Conservation (phyloP, 805 yeast genomes). For the Limtongia smithiae region DNA sequence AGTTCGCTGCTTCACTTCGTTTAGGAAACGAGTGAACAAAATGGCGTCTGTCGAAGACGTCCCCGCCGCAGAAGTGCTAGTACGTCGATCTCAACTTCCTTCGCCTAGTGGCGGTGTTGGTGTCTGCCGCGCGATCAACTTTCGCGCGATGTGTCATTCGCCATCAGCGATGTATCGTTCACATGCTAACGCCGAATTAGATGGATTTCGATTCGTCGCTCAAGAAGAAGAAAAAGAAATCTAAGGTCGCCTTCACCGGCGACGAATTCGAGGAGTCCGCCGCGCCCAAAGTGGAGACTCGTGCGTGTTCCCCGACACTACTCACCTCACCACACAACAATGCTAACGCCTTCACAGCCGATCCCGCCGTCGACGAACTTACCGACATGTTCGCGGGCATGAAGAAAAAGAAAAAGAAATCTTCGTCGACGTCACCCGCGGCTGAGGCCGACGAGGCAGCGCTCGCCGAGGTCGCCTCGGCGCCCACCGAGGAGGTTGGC, state of each 20-base stretch:
- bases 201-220: conserved; percentile 27
- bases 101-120: no score
- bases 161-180: no score
- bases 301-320: conserved; percentile 1
- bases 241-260: conserved; percentile 28
- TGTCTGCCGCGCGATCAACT: no score
- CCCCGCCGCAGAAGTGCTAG: no score
- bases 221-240: conserved; percentile 40
- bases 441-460: conserved; percentile 37
- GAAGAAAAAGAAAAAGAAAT: conserved; percentile 82
- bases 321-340: not conserved
- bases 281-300: conserved; percentile 12
- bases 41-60: no score
- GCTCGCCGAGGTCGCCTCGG: conserved; percentile 17
- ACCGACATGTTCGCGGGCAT: conserved; percentile 73
- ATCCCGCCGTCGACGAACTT: conserved; percentile 39
- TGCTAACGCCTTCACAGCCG: conserved; percentile 10
- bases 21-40: no score
- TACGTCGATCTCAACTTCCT: no score
- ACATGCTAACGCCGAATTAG: no score
- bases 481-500: conserved; percentile 25
- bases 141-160: no score
- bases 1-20: no score
- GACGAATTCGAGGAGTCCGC: conserved; percentile 14
- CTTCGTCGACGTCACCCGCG: conserved; percentile 36